These are phyloP conservation scores for Populus ilicifolia DNA, from an alignment of 345 rosid species.

Conservation along the genomic window DNA sequence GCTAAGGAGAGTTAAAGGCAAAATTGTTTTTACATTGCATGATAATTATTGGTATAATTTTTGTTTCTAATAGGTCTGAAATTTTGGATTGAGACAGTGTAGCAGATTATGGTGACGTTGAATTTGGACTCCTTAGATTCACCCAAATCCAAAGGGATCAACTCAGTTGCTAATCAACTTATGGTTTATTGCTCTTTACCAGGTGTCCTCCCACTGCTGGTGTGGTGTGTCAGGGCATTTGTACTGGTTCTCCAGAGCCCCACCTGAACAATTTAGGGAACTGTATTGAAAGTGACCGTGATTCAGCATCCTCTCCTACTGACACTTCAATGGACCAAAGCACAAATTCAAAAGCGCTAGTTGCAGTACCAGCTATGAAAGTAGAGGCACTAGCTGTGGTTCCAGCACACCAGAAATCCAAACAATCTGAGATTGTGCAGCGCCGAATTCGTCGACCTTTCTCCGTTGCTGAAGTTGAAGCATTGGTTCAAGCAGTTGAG, in stretches of 20 bases:
- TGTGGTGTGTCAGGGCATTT: slow-evolving; percentile 24
- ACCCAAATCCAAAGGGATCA: not conserved
- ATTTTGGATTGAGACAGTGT: not conserved
- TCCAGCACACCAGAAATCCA: slow-evolving; percentile 64
- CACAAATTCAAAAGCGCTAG: slow-evolving; percentile 61
- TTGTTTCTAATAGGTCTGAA: not conserved
- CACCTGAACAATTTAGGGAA: slow-evolving; percentile 39
- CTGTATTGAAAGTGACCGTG: slow-evolving; percentile 74
- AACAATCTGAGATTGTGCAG: slow-evolving; percentile 72
- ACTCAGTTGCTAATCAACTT: not conserved
- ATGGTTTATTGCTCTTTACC: slow-evolving; percentile 15
- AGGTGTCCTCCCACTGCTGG: slow-evolving; percentile 44
- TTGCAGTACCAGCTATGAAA: slow-evolving; percentile 57
- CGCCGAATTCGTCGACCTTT: slow-evolving; percentile 98
- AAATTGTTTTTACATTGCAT: not conserved
- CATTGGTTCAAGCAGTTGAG: slow-evolving; percentile 96
- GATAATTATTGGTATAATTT: not conserved
- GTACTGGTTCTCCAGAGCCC: slow-evolving; percentile 36
- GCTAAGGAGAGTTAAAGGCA: not conserved
- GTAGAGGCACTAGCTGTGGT: slow-evolving; percentile 54
- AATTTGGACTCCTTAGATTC: not conserved
- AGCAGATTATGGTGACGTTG: not conserved
- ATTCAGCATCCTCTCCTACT: slow-evolving; percentile 65
- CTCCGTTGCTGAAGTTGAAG: slow-evolving; percentile 95
- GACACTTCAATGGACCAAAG: slow-evolving; percentile 42